A percentile compares a stretch with the other conserved stretches of the same genome.
Conservation (phyloP, 2,329 filamentous ascomycete species). For the Biscogniauxia sp. region DNA sequence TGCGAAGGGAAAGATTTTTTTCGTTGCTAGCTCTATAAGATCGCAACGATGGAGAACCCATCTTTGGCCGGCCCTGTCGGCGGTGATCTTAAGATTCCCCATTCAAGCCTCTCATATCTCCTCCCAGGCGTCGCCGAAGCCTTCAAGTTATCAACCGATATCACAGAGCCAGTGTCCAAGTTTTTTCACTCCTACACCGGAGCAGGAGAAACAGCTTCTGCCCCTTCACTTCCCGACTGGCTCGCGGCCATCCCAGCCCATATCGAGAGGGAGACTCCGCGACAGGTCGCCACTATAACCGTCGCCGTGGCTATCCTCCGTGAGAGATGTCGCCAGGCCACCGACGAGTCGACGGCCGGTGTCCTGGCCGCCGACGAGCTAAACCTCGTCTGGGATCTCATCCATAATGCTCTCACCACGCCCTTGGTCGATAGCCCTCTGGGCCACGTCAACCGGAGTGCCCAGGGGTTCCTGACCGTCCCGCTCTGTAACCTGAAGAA, state of each 20-base stretch:
- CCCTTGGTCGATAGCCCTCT: not conserved
- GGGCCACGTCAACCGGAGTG: conserved; percentile 21
- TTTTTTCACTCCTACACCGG: not conserved
- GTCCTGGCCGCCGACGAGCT: not conserved
- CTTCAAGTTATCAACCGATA: not conserved
- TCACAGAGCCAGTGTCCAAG: not conserved
- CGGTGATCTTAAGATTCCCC: not conserved
- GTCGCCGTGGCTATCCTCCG: not conserved
- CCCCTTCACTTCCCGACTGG: not conserved
- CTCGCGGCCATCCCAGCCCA: not conserved
- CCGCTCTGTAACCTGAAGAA: conserved; percentile 34
- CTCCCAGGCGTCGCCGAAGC: not conserved
- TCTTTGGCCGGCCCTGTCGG: no score
- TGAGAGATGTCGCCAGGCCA: not conserved
- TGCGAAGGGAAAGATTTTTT: not conserved
- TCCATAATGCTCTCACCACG: not conserved
- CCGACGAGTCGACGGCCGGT: not conserved
- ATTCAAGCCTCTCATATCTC: not conserved
- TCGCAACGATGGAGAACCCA: not conserved
- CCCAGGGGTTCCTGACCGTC: conserved; percentile 36
- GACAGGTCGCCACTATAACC: not conserved
- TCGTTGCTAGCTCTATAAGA: not conserved
- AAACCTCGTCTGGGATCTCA: not conserved
- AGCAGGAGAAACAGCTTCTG: not conserved
- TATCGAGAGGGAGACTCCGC: not conserved